Base-by-base conservation (phyloP, 2,329 filamentous ascomycete species). In the Talaromyces amestolkiae region DNA sequence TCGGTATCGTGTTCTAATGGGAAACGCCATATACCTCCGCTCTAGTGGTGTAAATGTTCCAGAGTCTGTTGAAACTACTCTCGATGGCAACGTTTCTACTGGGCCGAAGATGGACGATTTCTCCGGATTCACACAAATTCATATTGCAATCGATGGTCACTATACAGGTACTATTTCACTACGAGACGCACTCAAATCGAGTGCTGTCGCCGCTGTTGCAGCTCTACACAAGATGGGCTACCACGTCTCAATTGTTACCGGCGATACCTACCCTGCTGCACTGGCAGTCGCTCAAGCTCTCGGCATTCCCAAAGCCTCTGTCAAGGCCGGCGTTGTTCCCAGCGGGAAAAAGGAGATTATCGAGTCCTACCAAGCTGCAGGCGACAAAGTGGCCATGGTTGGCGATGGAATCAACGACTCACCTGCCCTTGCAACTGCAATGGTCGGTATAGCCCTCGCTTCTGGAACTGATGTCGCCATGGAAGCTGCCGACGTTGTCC, bases 321-420 rank as follows among this genome's bases (percentile, higher is more conserved):
- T 98, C 43, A 90, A 89, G 74, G 92, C 95, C 13, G 91, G 91
- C n/a, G 91, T 94, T 58, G 92, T 91, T 3, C 95, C 95, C 0
- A 89, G 92, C 69, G 91, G 96, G 79, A 99, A 99, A 76, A 93
- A 96, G 76, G 83, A 85, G 33, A 96, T 98, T 70, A 85, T 99
- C 71, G 86, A 87, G 59, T 82, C 89, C 63, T 85, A 98, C 19
- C 92, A 97, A 79, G 82, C 84, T 0, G 78, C 83, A 60, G 92
- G 92, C 67, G 86, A 93, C 71, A 83, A 90, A 59, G 92, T 98
- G 31, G 95, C 92, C 70, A 99, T 99, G 95, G 93, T 98, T 15
- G 93, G 95, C 61, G 95, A 99, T 77, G 95, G 95, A 49, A 97
- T 99, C 85, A 99, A 99, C 78, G 95, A 99, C 81, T 97, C 93